Evolutionary conservation across 1,139 yeast species (phyloP), one percentile per base, ranked within the genome.

Genomic region (Entelexis sorbosivorans): DNA sequence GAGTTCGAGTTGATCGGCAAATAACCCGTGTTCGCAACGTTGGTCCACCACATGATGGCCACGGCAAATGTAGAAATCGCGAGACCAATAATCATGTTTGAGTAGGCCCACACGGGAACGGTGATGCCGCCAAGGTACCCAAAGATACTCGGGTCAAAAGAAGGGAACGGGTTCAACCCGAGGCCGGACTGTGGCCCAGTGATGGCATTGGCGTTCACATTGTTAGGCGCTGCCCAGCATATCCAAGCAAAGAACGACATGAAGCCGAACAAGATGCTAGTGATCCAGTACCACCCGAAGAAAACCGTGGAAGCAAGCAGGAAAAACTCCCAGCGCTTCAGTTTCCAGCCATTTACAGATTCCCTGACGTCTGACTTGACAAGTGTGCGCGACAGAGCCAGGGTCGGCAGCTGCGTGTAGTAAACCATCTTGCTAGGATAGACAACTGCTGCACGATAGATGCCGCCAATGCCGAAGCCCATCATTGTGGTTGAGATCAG

Each of bases 401-500:
- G 54, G 48, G 69, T 62, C 48, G 70, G 67, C 58, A 72, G 60
- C 45, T 68, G 64, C 38, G 67, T 66, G 2, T 74, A 74, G 73
- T 74, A 72, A 13, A 69, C 60, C 53, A 68, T 65, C 17, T 64
- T 58, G 8, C 69, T 67, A 1, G 73, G 70, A 45, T 66, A 65
- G 10, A 64, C 73, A 49, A 65, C 55, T 54, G 68, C 65, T n/a
- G 67, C 61, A 50, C 70, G 62, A 17, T 68, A 59, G 14, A 77
- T 53, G 38, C 82, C 82, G 42, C 80, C 81, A 44, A 76, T 64
- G 31, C 81, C 80, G 58, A 77, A 76, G 34, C 82, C 82, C 54
- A 78, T 67, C 63, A 75, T 70, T 63, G 77, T 81, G 36, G 80
- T 73, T 29, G 77, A 69, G 69, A 78, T 71, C 39, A 75, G 75